phyloP scores from a whole-genome alignment of 257 asterid species.

The Echium plantagineum region DNA sequence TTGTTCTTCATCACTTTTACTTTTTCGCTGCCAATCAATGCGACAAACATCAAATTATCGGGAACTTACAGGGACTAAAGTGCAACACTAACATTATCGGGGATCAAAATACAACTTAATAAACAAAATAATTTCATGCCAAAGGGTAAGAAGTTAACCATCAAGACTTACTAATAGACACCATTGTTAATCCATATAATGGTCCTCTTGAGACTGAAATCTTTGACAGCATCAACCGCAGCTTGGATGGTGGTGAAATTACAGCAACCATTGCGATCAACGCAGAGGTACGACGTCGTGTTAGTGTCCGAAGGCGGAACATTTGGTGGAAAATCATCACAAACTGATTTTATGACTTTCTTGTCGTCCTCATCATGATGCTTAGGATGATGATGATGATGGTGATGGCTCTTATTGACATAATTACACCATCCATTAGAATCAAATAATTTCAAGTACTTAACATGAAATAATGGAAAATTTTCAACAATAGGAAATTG shows the following conservation, averaged over 20 bases:
- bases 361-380: constrained; percentile 19
- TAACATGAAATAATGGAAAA: constrained; percentile 16
- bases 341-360: constrained; percentile 18
- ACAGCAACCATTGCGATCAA: constrained; percentile 82
- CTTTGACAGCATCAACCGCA: constrained; percentile 68
- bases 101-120: no score
- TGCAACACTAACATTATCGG: no score
- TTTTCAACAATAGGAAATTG: constrained; percentile 1
- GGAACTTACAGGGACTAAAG: no score
- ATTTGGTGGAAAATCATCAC: constrained; percentile 62
- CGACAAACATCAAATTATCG: no score
- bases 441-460: constrained; percentile 9
- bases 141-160: not conserved
- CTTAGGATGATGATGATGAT: constrained; percentile 6
- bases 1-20: constrained; percentile 57
- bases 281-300: constrained; percentile 51
- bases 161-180: constrained; percentile 56
- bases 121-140: no score
- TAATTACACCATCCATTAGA: not conserved
- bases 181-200: constrained; percentile 79
- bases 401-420: not conserved
- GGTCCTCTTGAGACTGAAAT: constrained; percentile 39
- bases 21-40: constrained; percentile 43
- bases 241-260: constrained; percentile 81
- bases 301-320: constrained; percentile 59